Conservation (phyloP, 495 filamentous ascomycete species). For the Collariella sp. region DNA sequence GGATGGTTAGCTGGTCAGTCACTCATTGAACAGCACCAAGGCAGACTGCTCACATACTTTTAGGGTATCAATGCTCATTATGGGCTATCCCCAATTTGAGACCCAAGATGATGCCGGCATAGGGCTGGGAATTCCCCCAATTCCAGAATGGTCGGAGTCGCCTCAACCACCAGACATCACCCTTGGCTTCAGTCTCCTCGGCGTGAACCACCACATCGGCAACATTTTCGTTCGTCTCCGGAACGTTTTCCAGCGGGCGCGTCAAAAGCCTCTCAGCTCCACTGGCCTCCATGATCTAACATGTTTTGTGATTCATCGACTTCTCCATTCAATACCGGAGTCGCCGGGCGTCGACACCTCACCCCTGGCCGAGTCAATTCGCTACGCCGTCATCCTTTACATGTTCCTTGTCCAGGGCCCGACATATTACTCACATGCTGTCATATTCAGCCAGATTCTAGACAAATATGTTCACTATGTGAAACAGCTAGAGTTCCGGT, state of each 20-base stretch:
- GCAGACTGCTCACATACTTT: background rate
- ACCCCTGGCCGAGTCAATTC: slow-evolving; percentile 35
- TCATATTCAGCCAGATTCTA: slow-evolving; percentile 30
- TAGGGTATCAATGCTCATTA: slow-evolving; percentile 47
- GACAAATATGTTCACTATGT: slow-evolving; percentile 26
- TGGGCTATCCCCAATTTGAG: slow-evolving; percentile 40
- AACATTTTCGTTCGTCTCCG: slow-evolving; percentile 38
- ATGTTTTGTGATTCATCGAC: slow-evolving; percentile 41
- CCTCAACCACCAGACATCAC: background rate
- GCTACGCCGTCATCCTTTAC: slow-evolving; percentile 39
- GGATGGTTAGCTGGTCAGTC: slow-evolving; percentile 45
- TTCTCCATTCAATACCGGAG: slow-evolving; percentile 27
- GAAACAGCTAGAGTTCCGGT: slow-evolving; percentile 11
- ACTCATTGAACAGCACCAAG: too few species aligned
- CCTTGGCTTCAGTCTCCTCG: slow-evolving; percentile 11
- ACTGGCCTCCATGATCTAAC: slow-evolving; percentile 44
- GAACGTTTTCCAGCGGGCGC: slow-evolving; percentile 28
- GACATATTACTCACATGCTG: slow-evolving; percentile 44
- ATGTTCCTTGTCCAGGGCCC: slow-evolving; percentile 45
- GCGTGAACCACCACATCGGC: slow-evolving; percentile 27
- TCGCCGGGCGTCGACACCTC: slow-evolving; percentile 7
- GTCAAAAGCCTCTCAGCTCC: slow-evolving; percentile 20
- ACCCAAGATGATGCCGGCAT: slow-evolving; percentile 41
- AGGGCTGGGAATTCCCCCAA: slow-evolving; percentile 40
- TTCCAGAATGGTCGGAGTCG: slow-evolving; percentile 32